These are phyloP conservation scores for Nicotiana knightiana DNA, from an alignment of 257 asterid species.

Conservation along the genomic window DNA sequence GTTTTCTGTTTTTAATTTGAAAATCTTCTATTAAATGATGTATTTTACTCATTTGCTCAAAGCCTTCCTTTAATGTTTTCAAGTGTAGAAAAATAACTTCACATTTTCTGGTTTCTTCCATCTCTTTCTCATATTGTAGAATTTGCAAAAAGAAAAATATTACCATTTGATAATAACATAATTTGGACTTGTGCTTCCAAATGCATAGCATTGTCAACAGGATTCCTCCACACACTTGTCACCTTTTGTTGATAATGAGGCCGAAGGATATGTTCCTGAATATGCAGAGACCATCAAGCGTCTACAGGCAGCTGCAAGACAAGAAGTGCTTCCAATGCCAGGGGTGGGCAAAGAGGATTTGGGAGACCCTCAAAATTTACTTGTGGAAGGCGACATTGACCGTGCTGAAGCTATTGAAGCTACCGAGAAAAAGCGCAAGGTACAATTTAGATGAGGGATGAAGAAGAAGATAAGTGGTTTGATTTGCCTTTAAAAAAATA, in stretches of 20 bases:
- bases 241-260: constrained; percentile 95
- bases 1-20: neutral
- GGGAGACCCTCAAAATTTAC: constrained; percentile 66
- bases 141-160: neutral
- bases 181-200: neutral
- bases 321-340: constrained; percentile 86
- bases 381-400: constrained; percentile 50
- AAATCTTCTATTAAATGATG: neutral
- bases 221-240: constrained; percentile 95
- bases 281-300: constrained; percentile 86
- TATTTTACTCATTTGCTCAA: neutral
- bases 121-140: neutral
- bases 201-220: constrained; percentile 32
- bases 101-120: neutral
- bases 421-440: constrained; percentile 67
- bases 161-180: neutral
- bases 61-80: neutral
- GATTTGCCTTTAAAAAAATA: neutral
- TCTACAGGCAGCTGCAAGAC: constrained; percentile 83
- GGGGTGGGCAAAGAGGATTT: constrained; percentile 81
- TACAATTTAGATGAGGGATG: constrained; percentile 11
- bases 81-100: neutral
- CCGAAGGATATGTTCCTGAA: constrained; percentile 95
- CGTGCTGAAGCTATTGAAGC: constrained; percentile 85
- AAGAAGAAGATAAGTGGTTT: neutral